phyloP scores from a whole-genome alignment of 805 yeast species.

The Kluyveromyces aestuarii region DNA sequence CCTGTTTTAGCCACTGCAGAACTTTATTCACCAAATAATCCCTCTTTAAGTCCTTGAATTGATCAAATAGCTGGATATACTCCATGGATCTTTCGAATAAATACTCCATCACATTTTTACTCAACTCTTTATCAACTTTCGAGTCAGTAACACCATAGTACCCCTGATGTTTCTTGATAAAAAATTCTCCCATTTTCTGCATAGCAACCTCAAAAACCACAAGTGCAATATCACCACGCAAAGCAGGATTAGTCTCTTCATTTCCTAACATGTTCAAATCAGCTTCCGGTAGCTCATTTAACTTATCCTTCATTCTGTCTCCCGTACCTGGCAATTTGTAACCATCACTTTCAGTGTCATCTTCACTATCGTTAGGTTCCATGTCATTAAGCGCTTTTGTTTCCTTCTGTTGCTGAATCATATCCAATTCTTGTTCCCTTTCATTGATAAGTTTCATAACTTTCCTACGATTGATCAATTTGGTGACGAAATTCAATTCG shows the following conservation, averaged over 20 bases:
- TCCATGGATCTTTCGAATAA: slow-evolving; percentile 35
- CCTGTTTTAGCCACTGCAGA: slow-evolving; percentile 40
- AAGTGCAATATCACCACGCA: slow-evolving; percentile 63
- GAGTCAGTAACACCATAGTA: slow-evolving; percentile 24
- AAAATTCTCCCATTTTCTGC: slow-evolving; percentile 33
- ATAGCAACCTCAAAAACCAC: slow-evolving; percentile 62
- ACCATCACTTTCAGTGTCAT: slow-evolving; percentile 29
- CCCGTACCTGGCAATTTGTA: slow-evolving; percentile 41
- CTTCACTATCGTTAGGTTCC: slow-evolving; percentile 16
- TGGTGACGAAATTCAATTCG: slow-evolving; percentile 79
- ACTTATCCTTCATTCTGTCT: slow-evolving; percentile 50
- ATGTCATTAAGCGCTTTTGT: slow-evolving; percentile 10
- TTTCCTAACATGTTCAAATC: slow-evolving; percentile 79
- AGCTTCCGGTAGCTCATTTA: slow-evolving; percentile 75
- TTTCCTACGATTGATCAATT: slow-evolving; percentile 73
- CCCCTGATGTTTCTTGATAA: slow-evolving; percentile 26
- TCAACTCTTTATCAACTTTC: slow-evolving; percentile 27
- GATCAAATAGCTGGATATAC: slow-evolving; percentile 53
- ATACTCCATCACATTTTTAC: slow-evolving; percentile 19
- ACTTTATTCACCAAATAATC: slow-evolving; percentile 58
- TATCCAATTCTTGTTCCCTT: slow-evolving; percentile 51
- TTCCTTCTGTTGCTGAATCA: slow-evolving; percentile 29
- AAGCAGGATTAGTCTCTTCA: slow-evolving; percentile 74
- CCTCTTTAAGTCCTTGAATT: slow-evolving; percentile 62
- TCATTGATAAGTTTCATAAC: slow-evolving; percentile 72